phyloP scores from a whole-genome alignment of 768 basidiomycete genomes.

The Mycena vitilis region DNA sequence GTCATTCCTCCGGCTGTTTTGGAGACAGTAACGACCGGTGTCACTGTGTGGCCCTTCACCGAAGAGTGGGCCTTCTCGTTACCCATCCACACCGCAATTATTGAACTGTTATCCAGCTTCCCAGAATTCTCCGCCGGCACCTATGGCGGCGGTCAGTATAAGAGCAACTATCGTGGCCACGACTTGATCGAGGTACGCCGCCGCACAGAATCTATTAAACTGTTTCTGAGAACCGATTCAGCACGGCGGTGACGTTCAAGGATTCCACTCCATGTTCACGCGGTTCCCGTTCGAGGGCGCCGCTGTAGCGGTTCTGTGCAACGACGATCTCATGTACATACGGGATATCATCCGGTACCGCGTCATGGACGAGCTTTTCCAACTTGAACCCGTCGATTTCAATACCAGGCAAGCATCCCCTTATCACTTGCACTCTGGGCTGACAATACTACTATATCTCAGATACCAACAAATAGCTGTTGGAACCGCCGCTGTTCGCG shows the following conservation, averaged over 20 bases:
- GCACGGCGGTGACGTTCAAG: slow-evolving; percentile 38
- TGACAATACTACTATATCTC: background rate
- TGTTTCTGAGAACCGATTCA: slow-evolving; percentile 15
- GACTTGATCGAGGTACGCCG: slow-evolving; percentile 31
- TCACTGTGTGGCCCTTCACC: slow-evolving; percentile 35
- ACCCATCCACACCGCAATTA: background rate
- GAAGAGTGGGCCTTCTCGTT: slow-evolving; percentile 17
- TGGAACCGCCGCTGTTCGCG: slow-evolving; percentile 14
- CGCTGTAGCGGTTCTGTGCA: slow-evolving; percentile 24
- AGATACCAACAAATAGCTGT: slow-evolving; percentile 25
- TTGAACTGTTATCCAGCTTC: slow-evolving; percentile 9
- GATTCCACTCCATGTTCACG: slow-evolving; percentile 28
- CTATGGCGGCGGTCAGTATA: slow-evolving; percentile 45
- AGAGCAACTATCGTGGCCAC: slow-evolving; percentile 42
- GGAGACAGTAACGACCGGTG: slow-evolving; percentile 39
- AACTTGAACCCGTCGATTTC: slow-evolving; percentile 34
- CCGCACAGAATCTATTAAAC: background rate
- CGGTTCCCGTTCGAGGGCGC: slow-evolving; percentile 30
- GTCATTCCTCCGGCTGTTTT: slow-evolving; percentile 43
- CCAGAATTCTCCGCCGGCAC: slow-evolving; percentile 40
- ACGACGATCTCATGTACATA: slow-evolving; percentile 24
- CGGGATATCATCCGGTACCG: slow-evolving; percentile 31
- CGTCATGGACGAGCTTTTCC: slow-evolving; percentile 32
- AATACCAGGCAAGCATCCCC: slow-evolving; percentile 17
- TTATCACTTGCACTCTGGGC: background rate